Percentiles rank a stretch among this genome's conserved stretches.
Conservation (phyloP, 2,329 filamentous ascomycete species). For the Verticillium albo-atrum region DNA sequence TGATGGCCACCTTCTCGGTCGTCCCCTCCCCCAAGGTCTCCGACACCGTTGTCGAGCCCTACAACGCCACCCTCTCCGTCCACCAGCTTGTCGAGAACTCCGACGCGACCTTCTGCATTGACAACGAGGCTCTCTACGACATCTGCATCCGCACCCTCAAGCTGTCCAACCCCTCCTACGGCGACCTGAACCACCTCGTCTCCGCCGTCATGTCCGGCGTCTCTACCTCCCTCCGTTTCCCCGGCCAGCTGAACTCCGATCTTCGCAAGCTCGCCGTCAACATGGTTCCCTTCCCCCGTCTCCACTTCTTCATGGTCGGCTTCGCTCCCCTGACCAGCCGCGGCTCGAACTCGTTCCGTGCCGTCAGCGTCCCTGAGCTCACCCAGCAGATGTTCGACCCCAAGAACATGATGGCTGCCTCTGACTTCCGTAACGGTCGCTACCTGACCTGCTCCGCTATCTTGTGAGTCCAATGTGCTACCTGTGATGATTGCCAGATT, state of each 20-base stretch:
- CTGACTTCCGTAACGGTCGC: conserved; percentile 98
- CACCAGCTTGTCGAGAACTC: conserved; percentile 99
- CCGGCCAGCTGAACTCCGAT: conserved; percentile 99
- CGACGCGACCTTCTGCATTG: conserved; percentile 99
- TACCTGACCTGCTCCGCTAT: conserved; percentile 99
- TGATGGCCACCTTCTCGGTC: conserved; percentile 99
- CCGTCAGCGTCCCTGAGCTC: conserved; percentile 94
- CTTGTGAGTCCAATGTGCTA: conserved; percentile 57
- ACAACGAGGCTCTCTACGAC: conserved; percentile 99
- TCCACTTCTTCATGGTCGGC: conserved; percentile 99
- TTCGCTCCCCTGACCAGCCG: conserved; percentile 95
- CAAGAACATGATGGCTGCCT: conserved; percentile 99
- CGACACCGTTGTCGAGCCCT: conserved; percentile 98
- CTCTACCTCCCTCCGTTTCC: conserved; percentile 98
- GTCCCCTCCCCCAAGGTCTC: conserved; percentile 99
- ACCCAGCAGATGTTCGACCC: conserved; percentile 99
- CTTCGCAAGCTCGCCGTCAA: conserved; percentile 99
- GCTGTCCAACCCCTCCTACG: conserved; percentile 97
- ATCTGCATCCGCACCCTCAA: conserved; percentile 99
- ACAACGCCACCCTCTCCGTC: conserved; percentile 98
- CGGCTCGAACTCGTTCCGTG: conserved; percentile 88
- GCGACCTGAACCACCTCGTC: conserved; percentile 98
- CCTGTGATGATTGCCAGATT: neutral
- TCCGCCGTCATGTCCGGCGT: conserved; percentile 99
- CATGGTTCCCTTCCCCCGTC: conserved; percentile 99